Evolutionary conservation across 2,329 filamentous ascomycete genomes (phyloP).

Genomic region (Xylariaceae sp.): DNA sequence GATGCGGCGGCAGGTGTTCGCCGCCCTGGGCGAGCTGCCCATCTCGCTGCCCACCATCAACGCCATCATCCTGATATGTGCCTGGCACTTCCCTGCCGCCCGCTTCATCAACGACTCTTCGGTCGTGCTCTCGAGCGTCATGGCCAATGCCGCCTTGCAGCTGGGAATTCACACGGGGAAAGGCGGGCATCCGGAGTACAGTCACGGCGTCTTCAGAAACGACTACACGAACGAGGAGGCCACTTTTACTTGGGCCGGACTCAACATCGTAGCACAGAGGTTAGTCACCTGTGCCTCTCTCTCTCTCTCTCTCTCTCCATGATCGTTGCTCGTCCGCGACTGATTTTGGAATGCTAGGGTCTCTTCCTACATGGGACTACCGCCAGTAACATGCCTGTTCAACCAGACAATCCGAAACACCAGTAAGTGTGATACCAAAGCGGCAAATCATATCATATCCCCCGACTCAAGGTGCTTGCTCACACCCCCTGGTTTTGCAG

Average conservation of each 20-base stretch:
- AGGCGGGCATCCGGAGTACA: slow-evolving; percentile 45
- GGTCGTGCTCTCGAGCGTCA: slow-evolving; percentile 40
- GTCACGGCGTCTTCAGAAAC: slow-evolving; percentile 38
- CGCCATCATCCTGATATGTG: slow-evolving; percentile 44
- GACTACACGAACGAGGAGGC: slow-evolving; percentile 48
- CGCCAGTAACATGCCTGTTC: slow-evolving; percentile 40
- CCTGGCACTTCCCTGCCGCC: slow-evolving; percentile 47
- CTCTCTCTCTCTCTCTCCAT: not conserved
- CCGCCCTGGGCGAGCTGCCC: slow-evolving; percentile 37
- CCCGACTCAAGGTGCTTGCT: not conserved
- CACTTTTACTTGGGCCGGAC: slow-evolving; percentile 47
- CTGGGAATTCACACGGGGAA: slow-evolving; percentile 49
- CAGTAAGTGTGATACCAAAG: slow-evolving; percentile 15
- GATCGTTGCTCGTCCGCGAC: no score
- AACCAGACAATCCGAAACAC: slow-evolving; percentile 45
- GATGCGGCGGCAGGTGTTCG: slow-evolving; percentile 42
- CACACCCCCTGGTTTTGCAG: slow-evolving; percentile 3
- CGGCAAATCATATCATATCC: no score
- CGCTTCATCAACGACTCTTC: slow-evolving; percentile 48
- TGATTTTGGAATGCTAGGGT: slow-evolving; percentile 32
- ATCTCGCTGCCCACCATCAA: slow-evolving; percentile 45
- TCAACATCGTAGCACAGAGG: slow-evolving; percentile 48
- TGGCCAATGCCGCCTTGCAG: slow-evolving; percentile 43
- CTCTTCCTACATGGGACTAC: slow-evolving; percentile 40
- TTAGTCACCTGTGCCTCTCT: slow-evolving; percentile 20